These are phyloP conservation scores for Candida silvicultrix DNA, from an alignment of 805 yeast species.

Conservation along the genomic window DNA sequence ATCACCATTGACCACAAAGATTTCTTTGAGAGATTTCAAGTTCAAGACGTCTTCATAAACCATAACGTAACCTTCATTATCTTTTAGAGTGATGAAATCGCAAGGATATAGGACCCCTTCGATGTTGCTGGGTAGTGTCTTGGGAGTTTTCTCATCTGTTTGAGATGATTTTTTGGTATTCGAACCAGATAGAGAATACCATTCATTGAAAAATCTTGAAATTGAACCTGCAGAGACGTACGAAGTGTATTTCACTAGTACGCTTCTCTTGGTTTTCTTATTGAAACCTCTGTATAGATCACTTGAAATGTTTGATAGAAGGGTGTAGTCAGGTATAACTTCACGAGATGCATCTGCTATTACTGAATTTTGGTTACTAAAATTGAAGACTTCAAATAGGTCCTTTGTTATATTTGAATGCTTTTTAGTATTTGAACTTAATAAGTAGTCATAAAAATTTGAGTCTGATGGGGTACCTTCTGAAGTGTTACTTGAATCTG, in stretches of 20 bases:
- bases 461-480: slow-evolving; percentile 4
- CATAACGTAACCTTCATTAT: slow-evolving; percentile 11
- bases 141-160: slow-evolving; percentile 1
- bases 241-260: slow-evolving; percentile 12
- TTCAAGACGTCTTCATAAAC: slow-evolving; percentile 15
- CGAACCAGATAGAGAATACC: slow-evolving; percentile 15
- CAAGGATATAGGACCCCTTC: slow-evolving; percentile 15
- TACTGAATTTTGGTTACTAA: slow-evolving; percentile 4
- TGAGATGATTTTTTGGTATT: neutral
- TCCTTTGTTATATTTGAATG: slow-evolving; percentile 7
- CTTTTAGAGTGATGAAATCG: slow-evolving; percentile 8
- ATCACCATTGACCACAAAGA: slow-evolving; percentile 5
- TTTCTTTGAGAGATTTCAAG: slow-evolving; percentile 12
- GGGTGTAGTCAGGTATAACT: slow-evolving; percentile 11
- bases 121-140: slow-evolving; percentile 8
- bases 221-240: slow-evolving; percentile 15
- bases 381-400: slow-evolving; percentile 7
- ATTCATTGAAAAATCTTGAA: slow-evolving; percentile 16
- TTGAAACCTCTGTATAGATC: slow-evolving; percentile 16
- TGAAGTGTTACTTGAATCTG: slow-evolving; percentile 5
- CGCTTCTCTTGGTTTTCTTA: slow-evolving; percentile 9
- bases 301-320: slow-evolving; percentile 14
- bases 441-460: slow-evolving; percentile 13
- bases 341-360: slow-evolving; percentile 6
- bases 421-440: slow-evolving; percentile 1